Base-by-base conservation (phyloP, 192 early-diverging fungal species). In the Dispira parvispora region DNA sequence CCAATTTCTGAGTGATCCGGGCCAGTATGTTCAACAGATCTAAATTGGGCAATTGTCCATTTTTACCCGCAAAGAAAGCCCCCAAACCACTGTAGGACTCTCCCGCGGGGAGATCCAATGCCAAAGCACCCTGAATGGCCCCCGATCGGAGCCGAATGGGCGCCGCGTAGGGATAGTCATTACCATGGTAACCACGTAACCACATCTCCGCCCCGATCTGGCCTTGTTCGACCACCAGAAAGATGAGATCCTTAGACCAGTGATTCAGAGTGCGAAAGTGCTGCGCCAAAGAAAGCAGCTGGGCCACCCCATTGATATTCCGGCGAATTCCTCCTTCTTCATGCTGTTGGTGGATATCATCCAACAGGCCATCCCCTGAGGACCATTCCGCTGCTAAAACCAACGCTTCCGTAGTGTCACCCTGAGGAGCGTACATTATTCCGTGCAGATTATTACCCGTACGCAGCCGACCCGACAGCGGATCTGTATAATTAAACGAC, bases 211-310 rank as follows among this genome's bases (percentile, higher is more conserved):
- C 84, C 1, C 94, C 94, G 6, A 72, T 53, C 21, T 80, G 75
- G 43, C 82, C 86, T 2, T 81, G 74, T 66, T 92, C 90, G 0
- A 91, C 83, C 11, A 94, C 82, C 16, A 97, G 69, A 53, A 97
- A 84, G 11, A 97, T 83, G 23, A 94, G 78, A 69, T 97, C 94
- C 70, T 94, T 91, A 46, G 91, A 84, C 89, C 92, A 94, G 70
- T 91, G 86, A 49, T 82, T 83, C 57, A 82, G 71, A 28, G 80
- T 82, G 69, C 67, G 21, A 28, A 52, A 45, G 18, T 23, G 61
- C 18, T 65, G 42, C 16, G 62, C 79, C 21, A 83, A 64, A 3
- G 81, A 75, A 25, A 82, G 64, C 32, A 75, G 49, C 21, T 72
- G 61, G 8, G 76, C 64, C 28, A 79, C 65, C 11, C 68, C 76